Evolutionary conservation across 2,329 filamentous ascomycete species (phyloP), one percentile per base, ranked within the genome.

Genomic region (Akanthomyces lecanii): DNA sequence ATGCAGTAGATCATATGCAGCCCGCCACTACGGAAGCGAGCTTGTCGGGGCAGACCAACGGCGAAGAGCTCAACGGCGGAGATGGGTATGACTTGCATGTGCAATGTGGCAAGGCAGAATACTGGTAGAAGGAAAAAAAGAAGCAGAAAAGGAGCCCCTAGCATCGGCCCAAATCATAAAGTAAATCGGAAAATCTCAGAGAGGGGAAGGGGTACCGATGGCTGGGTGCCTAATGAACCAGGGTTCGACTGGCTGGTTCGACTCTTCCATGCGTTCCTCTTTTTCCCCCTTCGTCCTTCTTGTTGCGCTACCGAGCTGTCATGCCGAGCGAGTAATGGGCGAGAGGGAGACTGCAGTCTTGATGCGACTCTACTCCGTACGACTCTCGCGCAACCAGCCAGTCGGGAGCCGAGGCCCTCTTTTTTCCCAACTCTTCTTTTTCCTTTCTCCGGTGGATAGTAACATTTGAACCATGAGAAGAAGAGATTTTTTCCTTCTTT

Each of bases 121-220:
- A 36, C 4, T 12, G 5, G 28, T 10, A 42, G 42, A 45, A 57
- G 30, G 12, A 40, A 25, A 23, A 36, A 28, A 52, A n/a, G 30
- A 52, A 52, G 18, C 8, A 36, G 8, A 21, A 14, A 33, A 52
- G 16, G 21, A 11, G 28, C 10, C 40, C 54, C 40, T 45, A 45
- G 54, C 54, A 57, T 57, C 54, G 54, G 33, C 11, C 42, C 42
- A 47, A 55, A 57, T 57, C 54, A 57, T 21, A 57, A 57, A 57
- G 54, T 57, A 57, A 47, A 57, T 57, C 54, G 54, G 54, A 47
- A 8, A 57, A 57, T 57, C 54, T 42, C 38, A 55, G 14, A 21
- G 53, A 21, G 12, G 38, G 38, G 47, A 28, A 21, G 50, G 50
- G 8, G 11, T 10, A 28, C 50, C 52, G 52, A 54, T 54, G 36